A percentile compares a stretch with the other conserved stretches of the same genome.
Evolutionary conservation across 225 moss, liverwort and hornwort genomes (phyloP).

Genomic region (Thuidium tamariscinum): DNA sequence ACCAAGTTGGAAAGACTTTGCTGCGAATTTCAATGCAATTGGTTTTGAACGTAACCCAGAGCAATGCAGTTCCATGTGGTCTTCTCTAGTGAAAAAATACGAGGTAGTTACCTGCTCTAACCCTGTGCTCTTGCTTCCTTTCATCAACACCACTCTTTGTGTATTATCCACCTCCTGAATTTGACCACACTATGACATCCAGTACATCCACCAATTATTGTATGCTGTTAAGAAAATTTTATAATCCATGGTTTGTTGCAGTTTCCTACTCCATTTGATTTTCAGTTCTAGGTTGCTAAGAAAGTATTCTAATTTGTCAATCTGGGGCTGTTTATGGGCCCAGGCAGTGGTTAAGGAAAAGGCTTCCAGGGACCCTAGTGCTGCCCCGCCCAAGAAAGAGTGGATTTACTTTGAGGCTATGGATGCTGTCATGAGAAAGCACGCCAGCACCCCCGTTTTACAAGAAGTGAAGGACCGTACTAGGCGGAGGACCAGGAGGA

Average conservation of each 20-base stretch:
- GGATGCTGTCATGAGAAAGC: constrained; percentile 28
- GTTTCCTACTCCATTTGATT: not conserved
- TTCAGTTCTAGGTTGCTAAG: not conserved
- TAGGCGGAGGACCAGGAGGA: not conserved
- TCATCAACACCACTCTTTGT: not conserved
- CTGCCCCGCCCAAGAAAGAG: constrained; percentile 30
- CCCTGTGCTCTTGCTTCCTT: not conserved
- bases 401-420: constrained; percentile 58
- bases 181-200: not conserved
- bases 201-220: not conserved
- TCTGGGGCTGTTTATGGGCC: constrained; percentile 22
- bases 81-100: constrained; percentile 67
- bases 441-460: not conserved
- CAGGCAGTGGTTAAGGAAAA: constrained; percentile 50
- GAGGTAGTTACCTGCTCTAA: constrained; percentile 27
- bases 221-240: not conserved
- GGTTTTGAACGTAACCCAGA: constrained; percentile 70
- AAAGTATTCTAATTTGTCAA: constrained; percentile 19
- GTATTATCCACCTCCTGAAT: not conserved
- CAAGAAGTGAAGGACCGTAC: not conserved
- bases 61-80: constrained; percentile 97
- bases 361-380: constrained; percentile 23
- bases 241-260: not conserved
- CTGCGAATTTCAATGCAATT: constrained; percentile 24
- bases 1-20: constrained; percentile 63